phyloP scores from a whole-genome alignment of 306 rosid species.

The Neltuma alba region DNA sequence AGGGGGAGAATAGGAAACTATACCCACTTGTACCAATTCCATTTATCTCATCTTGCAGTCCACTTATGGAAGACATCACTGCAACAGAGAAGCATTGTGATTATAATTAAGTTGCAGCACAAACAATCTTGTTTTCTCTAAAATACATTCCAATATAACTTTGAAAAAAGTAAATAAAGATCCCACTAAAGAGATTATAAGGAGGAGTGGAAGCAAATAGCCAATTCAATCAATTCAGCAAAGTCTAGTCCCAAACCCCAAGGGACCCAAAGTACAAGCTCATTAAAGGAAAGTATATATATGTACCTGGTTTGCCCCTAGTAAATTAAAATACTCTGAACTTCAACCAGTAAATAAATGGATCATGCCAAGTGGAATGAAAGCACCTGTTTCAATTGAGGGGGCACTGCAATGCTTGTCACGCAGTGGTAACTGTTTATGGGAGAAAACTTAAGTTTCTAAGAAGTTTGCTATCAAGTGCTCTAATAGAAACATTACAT shows the following conservation, averaged over 20 bases:
- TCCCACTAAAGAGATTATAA: background rate
- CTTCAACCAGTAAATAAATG: background rate
- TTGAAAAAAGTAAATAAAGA: background rate
- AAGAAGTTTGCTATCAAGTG: background rate
- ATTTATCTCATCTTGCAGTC: slow-evolving; percentile 69
- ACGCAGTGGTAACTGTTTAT: background rate
- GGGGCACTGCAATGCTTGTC: background rate
- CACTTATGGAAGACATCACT: slow-evolving; percentile 97
- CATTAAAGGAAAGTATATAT: background rate
- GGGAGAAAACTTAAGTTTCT: background rate
- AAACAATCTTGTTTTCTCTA: background rate
- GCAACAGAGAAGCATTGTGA: slow-evolving; percentile 43
- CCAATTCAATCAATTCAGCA: slow-evolving; percentile 30
- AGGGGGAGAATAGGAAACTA: slow-evolving; percentile 29
- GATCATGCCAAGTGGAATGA: background rate
- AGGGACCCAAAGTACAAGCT: background rate
- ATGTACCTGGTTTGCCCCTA: background rate
- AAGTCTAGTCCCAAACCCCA: slow-evolving; percentile 11
- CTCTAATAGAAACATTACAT: background rate
- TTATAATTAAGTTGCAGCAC: slow-evolving; percentile 32
- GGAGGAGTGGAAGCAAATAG: slow-evolving; percentile 17
- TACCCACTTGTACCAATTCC: slow-evolving; percentile 81
- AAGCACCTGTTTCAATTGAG: background rate
- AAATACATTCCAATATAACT: background rate
- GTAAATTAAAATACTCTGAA: background rate